Percentiles rank a stretch among this genome's conserved stretches.
phyloP scores from a whole-genome alignment of 2,329 filamentous ascomycete genomes.

The Aotearoamyces nothofagi region DNA sequence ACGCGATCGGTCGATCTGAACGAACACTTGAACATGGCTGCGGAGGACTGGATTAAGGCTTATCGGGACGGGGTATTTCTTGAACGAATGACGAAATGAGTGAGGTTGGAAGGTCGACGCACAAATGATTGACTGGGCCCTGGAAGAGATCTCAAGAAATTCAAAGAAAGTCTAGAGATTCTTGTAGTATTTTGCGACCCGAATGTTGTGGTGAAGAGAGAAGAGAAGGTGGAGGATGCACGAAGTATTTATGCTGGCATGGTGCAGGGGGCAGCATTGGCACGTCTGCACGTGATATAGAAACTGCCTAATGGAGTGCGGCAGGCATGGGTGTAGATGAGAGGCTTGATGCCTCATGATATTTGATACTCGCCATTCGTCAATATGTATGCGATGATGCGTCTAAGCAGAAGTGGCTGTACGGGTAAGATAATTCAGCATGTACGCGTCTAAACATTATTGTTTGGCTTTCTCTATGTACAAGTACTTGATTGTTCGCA shows the following conservation, averaged over 20 bases:
- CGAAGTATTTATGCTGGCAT: neutral
- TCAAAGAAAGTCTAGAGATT: conserved; percentile 22
- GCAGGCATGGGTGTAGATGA: neutral
- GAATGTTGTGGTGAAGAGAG: conserved; percentile 19
- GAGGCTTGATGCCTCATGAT: too few species aligned
- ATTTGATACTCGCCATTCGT: too few species aligned
- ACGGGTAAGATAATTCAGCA: too few species aligned
- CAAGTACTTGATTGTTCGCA: too few species aligned
- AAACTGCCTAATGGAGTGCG: too few species aligned
- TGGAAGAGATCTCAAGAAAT: conserved; percentile 20
- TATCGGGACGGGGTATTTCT: conserved; percentile 11
- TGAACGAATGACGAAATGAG: conserved; percentile 20
- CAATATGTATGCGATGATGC: too few species aligned
- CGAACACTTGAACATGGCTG: conserved; percentile 79
- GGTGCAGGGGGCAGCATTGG: neutral
- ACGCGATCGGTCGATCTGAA: conserved; percentile 74
- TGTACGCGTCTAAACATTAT: too few species aligned
- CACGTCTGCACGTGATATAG: neutral
- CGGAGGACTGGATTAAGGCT: conserved; percentile 1
- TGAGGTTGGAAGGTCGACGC: conserved; percentile 17
- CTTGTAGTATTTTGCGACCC: conserved; percentile 19
- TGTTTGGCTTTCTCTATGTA: too few species aligned
- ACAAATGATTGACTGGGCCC: conserved; percentile 22
- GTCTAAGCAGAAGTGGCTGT: too few species aligned
- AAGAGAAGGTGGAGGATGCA: conserved; percentile 6